Evolutionary conservation across 2,329 filamentous ascomycete species (phyloP).

Genomic region (Botrytis sinoallii): DNA sequence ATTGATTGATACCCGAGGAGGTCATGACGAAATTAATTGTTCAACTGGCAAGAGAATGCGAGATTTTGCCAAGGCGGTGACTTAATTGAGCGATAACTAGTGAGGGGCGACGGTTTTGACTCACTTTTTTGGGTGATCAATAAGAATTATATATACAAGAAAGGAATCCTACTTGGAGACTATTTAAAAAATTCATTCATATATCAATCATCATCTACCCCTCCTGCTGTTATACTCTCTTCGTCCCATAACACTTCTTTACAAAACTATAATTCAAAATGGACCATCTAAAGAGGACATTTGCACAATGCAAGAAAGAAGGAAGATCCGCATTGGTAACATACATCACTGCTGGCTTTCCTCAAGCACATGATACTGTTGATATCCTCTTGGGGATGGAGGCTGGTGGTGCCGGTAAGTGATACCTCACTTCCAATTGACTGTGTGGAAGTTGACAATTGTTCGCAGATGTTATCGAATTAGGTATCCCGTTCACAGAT

Average conservation of each 20-base stretch:
- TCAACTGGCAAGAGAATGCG: slow-evolving; percentile 20
- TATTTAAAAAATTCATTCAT: neutral
- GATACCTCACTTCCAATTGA: neutral
- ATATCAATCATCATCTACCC: neutral
- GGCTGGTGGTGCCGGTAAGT: slow-evolving; percentile 80
- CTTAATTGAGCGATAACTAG: neutral
- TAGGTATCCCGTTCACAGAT: slow-evolving; percentile 95
- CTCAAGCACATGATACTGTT: slow-evolving; percentile 75
- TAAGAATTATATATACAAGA: slow-evolving; percentile 1
- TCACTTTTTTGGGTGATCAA: slow-evolving; percentile 7
- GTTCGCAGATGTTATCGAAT: slow-evolving; percentile 81
- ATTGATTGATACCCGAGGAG: neutral
- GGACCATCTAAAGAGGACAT: slow-evolving; percentile 53
- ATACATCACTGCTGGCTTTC: slow-evolving; percentile 94
- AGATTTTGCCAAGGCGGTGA: slow-evolving; percentile 20
- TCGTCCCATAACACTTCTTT: neutral
- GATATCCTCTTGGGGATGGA: slow-evolving; percentile 86
- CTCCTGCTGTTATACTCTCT: neutral
- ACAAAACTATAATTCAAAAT: slow-evolving; percentile 23
- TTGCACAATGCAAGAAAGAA: slow-evolving; percentile 55
- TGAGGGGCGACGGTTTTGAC: slow-evolving; percentile 15
- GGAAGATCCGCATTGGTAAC: slow-evolving; percentile 70
- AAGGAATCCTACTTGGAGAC: neutral
- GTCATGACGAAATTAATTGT: slow-evolving; percentile 7
- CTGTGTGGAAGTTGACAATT: slow-evolving; percentile 8